Conservation (phyloP, 2,329 filamentous ascomycete species). For the Clonostachys chloroleuca region DNA sequence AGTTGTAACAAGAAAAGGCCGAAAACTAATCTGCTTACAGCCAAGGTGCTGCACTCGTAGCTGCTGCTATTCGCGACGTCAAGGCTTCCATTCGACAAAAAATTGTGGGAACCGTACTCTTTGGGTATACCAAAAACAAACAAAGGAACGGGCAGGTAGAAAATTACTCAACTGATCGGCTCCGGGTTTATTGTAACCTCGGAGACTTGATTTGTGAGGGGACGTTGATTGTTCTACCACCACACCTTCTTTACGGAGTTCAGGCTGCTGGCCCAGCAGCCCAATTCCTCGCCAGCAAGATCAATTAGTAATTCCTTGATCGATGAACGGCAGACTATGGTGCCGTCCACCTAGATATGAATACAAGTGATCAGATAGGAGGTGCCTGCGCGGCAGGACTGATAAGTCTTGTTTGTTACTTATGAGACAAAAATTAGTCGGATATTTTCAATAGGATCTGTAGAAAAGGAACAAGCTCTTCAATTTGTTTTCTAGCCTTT, state of each 20-base stretch:
- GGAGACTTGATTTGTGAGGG: constrained; percentile 30
- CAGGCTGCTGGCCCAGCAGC: constrained; percentile 5
- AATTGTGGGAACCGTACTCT: constrained; percentile 28
- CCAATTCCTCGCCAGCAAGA: background rate
- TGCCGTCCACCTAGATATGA: too few relatives aligned
- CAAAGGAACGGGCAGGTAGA: constrained; percentile 32
- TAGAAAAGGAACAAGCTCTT: too few relatives aligned
- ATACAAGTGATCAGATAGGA: too few relatives aligned
- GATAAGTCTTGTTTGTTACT: too few relatives aligned
- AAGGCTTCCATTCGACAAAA: constrained; percentile 18
- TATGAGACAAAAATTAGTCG: too few relatives aligned
- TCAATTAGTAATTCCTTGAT: background rate
- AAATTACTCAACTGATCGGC: constrained; percentile 24
- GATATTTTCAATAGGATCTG: too few relatives aligned
- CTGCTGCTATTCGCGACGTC: constrained; percentile 27
- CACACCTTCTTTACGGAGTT: constrained; percentile 21
- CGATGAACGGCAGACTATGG: too few relatives aligned
- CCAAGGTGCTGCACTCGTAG: constrained; percentile 38
- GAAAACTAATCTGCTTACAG: constrained; percentile 5
- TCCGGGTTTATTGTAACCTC: constrained; percentile 29
- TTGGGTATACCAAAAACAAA: constrained; percentile 36
- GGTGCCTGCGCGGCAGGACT: too few relatives aligned
- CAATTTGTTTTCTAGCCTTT: too few relatives aligned
- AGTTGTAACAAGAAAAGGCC: background rate
- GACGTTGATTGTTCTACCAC: constrained; percentile 23